Evolutionary conservation across 192 early-diverging fungal species (phyloP), one percentile per base, ranked within the genome.

Genomic region (Tieghemiomyces parasiticus): DNA sequence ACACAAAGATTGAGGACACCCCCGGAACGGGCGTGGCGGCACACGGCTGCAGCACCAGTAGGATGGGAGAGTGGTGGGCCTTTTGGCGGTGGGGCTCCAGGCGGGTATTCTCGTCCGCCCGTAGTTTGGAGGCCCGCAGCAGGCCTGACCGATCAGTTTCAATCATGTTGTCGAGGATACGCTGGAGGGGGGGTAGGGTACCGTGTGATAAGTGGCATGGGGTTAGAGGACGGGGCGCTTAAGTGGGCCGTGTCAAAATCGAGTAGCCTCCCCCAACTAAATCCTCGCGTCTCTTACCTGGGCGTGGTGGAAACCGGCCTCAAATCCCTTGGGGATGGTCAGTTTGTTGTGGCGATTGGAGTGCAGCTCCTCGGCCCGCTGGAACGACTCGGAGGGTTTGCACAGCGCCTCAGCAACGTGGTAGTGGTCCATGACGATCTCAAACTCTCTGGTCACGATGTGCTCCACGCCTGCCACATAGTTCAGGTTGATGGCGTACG

Each of bases 301-400:
- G 14, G 47, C 47, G 10, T 25, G 9, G 9, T 49, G 12, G 24
- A 60, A 29, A 6, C n/a, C 74, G 44, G 65, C 74, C 48, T 75
- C 74, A 68, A 72, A 70, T 30, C 70, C 71, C 66, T 72, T 72
- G 31, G 70, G 70, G 61, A 75, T 58, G 12, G 67, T 75, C 30
- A 75, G 70, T 24, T 71, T 75, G 53, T 75, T 68, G 54, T 71
- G 71, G 48, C 68, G 67, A 61, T 62, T 61, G 12, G 68, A 63
- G 46, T 70, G 65, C 26, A 68, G 66, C 1, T 71, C 64, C 10
- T 67, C 65, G 16, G 50, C 60, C 45, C 67, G 63, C 31, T 66
- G 52, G 55, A 56, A 48, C 0, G 73, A 45, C 14, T 65, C 67
- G 14, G 69, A 71, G 48, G 69, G 69, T 14, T 34, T 34, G 29